phyloP scores from a whole-genome alignment of 495 filamentous ascomycete species.

The Bryoglossum gracile region DNA sequence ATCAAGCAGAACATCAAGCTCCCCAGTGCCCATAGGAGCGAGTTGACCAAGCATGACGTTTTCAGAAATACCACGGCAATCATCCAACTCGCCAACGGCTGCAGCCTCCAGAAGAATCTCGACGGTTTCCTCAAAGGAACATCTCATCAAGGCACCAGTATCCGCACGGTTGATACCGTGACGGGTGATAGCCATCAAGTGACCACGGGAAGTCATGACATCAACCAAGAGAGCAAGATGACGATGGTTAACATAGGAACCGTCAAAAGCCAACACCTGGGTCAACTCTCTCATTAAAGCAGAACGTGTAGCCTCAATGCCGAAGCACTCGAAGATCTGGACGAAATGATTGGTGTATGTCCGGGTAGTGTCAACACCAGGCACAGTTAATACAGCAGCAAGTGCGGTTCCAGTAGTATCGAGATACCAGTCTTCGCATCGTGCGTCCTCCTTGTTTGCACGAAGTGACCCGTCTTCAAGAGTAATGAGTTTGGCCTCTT shows the following conservation, averaged over 20 bases:
- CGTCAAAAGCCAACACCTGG: conserved; percentile 89
- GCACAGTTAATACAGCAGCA: conserved; percentile 71
- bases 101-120: conserved; percentile 96
- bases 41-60: conserved; percentile 98
- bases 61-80: conserved; percentile 95
- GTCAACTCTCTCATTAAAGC: conserved; percentile 83
- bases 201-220: conserved; percentile 93
- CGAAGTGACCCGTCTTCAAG: conserved; percentile 61
- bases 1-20: conserved; percentile 87
- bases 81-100: conserved; percentile 87
- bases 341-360: conserved; percentile 94
- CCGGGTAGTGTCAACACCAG: conserved; percentile 81
- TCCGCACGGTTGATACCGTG: conserved; percentile 98
- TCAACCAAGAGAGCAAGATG: conserved; percentile 95
- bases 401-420: conserved; percentile 88
- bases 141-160: conserved; percentile 97
- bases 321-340: conserved; percentile 87
- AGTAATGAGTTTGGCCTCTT: conserved; percentile 56
- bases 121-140: conserved; percentile 98
- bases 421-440: conserved; percentile 87
- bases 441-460: conserved; percentile 56
- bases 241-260: conserved; percentile 98
- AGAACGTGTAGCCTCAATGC: conserved; percentile 87
- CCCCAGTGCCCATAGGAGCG: conserved; percentile 91
- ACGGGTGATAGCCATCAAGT: conserved; percentile 90